Evolutionary conservation across 2,329 filamentous ascomycete species (phyloP), one percentile per base, ranked within the genome.

Genomic region (Gremmenia infestans): DNA sequence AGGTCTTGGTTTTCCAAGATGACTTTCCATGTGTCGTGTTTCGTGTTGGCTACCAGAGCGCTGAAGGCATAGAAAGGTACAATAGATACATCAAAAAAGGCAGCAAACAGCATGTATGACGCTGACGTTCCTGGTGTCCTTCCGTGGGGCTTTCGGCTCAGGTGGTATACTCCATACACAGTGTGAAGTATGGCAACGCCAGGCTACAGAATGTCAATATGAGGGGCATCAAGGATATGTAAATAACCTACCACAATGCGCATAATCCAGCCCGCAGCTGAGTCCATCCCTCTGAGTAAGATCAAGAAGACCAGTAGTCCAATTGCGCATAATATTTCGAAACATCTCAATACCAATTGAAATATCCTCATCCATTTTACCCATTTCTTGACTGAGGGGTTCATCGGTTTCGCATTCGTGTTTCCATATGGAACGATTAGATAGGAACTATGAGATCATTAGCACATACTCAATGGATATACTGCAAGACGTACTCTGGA

Each of bases 81-180:
- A 46, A 81, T 72, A 11, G 73, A 74, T 14, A 83, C 67, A 70
- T 97, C 93, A 43, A 88, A 81, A 45, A 91, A 74, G 11, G 82
- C 78, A 2, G 91, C 84, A 70, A 97, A 97, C 55, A 94, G 74
- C 72, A 95, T 91, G 72, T 97, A 97, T 61, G 90, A 93, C 14
- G 90, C 86, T 17, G 91, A 89, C 22, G 90, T 96, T 3, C 79
- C 86, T 0, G 93, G 86, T 0, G 91, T 85, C 51, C 91, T 84
- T 46, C 79, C 81, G 48, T 83, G 83, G 0, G 89, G 81, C 39
- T 86, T 82, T 35, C 89, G 83, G 14, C 82, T 78, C 40, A 95
- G 82, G 70, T 97, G 91, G 66, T 89, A 94, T 58, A 95, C 80
- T 43, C 81, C 89, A 71, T 97, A 97, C 17, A 85, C 66, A 15